Conservation (phyloP, 2,329 filamentous ascomycete genomes). For the Penicillium verrucosum region DNA sequence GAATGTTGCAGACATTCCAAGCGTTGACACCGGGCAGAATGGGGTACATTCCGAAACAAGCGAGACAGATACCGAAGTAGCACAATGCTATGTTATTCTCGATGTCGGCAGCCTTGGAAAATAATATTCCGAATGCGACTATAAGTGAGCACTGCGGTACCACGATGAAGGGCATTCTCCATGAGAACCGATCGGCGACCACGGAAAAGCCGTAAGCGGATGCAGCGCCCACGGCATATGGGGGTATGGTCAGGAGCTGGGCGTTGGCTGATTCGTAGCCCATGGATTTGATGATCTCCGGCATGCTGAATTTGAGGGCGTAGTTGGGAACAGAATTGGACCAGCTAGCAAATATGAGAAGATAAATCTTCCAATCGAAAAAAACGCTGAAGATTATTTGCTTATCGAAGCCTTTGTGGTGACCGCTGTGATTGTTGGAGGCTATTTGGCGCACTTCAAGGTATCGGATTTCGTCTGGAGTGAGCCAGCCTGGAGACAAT, state of each 20-base stretch:
- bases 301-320: slow-evolving; percentile 36
- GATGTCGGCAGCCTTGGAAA: slow-evolving; percentile 38
- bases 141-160: slow-evolving; percentile 35
- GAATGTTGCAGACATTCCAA: slow-evolving; percentile 44
- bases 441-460: slow-evolving; percentile 41
- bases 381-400: slow-evolving; percentile 41
- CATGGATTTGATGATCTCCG: slow-evolving; percentile 43
- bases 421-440: slow-evolving; percentile 16
- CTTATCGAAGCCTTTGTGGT: slow-evolving; percentile 33
- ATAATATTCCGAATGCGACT: slow-evolving; percentile 38
- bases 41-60: slow-evolving; percentile 45
- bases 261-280: slow-evolving; percentile 39
- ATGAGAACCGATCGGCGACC: slow-evolving; percentile 39
- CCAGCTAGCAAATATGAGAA: slow-evolving; percentile 44
- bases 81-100: slow-evolving; percentile 41
- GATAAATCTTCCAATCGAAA: slow-evolving; percentile 50
- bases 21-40: slow-evolving; percentile 43
- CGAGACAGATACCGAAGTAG: slow-evolving; percentile 47
- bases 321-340: slow-evolving; percentile 42
- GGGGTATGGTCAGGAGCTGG: slow-evolving; percentile 27
- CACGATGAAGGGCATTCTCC: slow-evolving; percentile 43
- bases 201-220: slow-evolving; percentile 31
- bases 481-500: slow-evolving; percentile 37
- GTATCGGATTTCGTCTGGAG: slow-evolving; percentile 41
- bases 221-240: slow-evolving; percentile 35